phyloP scores from a whole-genome alignment of 2,329 filamentous ascomycete species.

The Aureobasidium namibiae region DNA sequence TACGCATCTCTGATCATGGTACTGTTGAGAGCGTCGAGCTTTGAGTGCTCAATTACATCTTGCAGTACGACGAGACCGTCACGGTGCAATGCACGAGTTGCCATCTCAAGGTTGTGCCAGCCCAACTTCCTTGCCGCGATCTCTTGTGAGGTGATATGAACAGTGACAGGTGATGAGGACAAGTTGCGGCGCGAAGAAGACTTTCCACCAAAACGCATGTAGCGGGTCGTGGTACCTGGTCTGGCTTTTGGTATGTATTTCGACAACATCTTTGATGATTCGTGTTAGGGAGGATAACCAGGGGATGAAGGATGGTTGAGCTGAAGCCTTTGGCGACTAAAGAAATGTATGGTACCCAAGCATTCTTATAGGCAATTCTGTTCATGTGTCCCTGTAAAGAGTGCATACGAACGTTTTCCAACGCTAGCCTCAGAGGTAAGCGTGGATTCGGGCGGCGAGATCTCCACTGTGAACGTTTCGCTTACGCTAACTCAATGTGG shows the following conservation, averaged over 20 bases:
- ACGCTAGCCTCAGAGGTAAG: neutral
- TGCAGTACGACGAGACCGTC: conserved; percentile 53
- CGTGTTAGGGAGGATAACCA: no score
- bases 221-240: neutral
- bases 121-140: conserved; percentile 24
- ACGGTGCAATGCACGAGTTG: conserved; percentile 42
- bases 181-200: neutral
- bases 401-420: neutral
- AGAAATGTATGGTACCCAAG: neutral
- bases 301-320: no score
- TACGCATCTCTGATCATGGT: conserved; percentile 54
- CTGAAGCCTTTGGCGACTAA: no score
- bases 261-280: neutral
- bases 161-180: neutral
- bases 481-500: neutral
- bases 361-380: neutral
- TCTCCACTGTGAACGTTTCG: neutral
- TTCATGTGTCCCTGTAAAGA: no score
- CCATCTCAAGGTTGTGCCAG: conserved; percentile 47
- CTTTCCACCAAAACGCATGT: no score
- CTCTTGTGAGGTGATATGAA: neutral
- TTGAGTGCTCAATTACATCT: conserved; percentile 41
- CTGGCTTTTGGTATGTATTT: neutral
- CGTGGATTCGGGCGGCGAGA: neutral
- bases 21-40: conserved; percentile 48